phyloP scores from a whole-genome alignment of 1,284 basidiomycete species.

The Moesziomyces aphidis region DNA sequence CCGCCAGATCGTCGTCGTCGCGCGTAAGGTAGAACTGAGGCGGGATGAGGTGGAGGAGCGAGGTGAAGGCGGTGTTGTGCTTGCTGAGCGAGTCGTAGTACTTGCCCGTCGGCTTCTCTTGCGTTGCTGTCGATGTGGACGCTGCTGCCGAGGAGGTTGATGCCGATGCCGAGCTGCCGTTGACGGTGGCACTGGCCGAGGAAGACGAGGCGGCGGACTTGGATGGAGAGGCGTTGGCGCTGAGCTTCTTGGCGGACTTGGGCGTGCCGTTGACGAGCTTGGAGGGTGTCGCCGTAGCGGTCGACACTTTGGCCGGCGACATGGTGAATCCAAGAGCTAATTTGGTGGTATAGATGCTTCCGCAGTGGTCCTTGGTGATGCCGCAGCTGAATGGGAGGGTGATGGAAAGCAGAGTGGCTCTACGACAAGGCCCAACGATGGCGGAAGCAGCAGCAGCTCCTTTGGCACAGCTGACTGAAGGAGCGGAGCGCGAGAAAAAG shows the following conservation, averaged over 20 bases:
- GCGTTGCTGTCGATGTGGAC: constrained; percentile 5
- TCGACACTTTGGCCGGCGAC: background rate
- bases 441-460: too few relatives aligned
- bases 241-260: constrained; percentile 17
- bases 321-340: background rate
- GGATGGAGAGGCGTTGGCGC: constrained; percentile 16
- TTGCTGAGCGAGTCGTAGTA: constrained; percentile 41
- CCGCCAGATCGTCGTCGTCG: constrained; percentile 47
- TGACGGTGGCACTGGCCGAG: constrained; percentile 5
- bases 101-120: constrained; percentile 12
- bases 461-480: background rate
- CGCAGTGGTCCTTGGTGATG: too few relatives aligned
- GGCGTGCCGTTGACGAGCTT: constrained; percentile 10
- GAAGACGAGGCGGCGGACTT: background rate
- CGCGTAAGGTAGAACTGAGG: constrained; percentile 60
- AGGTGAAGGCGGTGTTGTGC: constrained; percentile 58
- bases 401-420: too few relatives aligned
- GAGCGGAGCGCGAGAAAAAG: constrained; percentile 7
- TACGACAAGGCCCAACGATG: too few relatives aligned
- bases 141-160: constrained; percentile 22
- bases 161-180: constrained; percentile 6
- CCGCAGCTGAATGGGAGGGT: too few relatives aligned
- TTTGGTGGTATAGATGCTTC: too few relatives aligned
- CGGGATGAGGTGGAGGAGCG: constrained; percentile 61
- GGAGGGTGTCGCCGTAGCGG: background rate